Base-by-base conservation (phyloP, 1,284 basidiomycete species). In the Ustilago bromivora region DNA sequence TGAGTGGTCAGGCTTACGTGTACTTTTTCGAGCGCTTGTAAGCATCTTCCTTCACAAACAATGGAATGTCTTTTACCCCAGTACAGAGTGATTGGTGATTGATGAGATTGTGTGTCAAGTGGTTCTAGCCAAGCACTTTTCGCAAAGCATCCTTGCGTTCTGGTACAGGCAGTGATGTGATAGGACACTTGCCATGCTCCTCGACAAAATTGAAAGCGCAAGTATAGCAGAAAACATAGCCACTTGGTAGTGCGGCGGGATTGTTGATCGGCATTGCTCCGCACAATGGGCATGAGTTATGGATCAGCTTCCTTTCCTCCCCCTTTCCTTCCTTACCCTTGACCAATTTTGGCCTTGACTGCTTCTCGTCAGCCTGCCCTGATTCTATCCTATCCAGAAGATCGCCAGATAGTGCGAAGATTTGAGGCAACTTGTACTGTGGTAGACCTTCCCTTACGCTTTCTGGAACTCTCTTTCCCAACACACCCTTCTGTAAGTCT, bases 161-260 rank as follows among this genome's bases (percentile, higher is more conserved):
- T 65, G 89, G 89, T 35, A 92, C 89, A 6, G 90, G 90, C 59
- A 93, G 86, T 57, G 94, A 89, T 59, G 96, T 97, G 77, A 98
- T 92, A 66, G 96, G 96, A 88, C 96, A 98, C 82, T 88, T 89
- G 36, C 91, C 91, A 68, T 92, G 88, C 82, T 91, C 91, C 85
- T 93, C 91, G 55, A 98, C 91, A 80, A 94, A 91, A 68, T 92
- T 91, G 88, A 93, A 92, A 60, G 92, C 92, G 87, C 96, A 98
- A 49, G 93, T 92, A 87, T 97, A 99, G 87, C 96, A 98, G 84
- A 94, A 96, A 9, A 98, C 94, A 89, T 96, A 98, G 53, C 97
- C 96, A 35, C 92, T 93, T 10, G 95, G 94, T 51, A 98, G 87
- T 32, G 94, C 93, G 17, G 94, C 96, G 38, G 96, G 93, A 84